Evolutionary conservation across 768 basidiomycete genomes (phyloP).

Genomic region (Boletus sp.): DNA sequence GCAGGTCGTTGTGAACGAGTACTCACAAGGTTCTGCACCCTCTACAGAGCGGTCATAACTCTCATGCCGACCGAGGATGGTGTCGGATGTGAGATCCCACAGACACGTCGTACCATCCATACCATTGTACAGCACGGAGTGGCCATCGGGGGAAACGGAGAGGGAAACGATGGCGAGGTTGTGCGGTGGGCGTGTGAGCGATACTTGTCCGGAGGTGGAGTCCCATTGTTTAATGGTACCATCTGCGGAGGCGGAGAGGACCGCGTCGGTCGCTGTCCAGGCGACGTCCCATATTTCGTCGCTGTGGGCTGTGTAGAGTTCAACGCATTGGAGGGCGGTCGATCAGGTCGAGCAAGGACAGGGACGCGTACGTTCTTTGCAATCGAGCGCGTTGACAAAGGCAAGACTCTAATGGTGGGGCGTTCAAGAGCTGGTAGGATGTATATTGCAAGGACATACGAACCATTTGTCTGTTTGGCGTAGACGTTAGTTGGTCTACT

Average conservation of each 20-base stretch:
- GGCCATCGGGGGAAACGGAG: slow-evolving; percentile 66
- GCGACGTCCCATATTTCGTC: slow-evolving; percentile 78
- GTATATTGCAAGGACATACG: slow-evolving; percentile 16
- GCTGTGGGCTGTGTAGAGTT: slow-evolving; percentile 55
- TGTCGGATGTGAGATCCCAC: slow-evolving; percentile 66
- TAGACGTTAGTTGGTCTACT: too few species aligned
- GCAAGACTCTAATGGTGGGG: slow-evolving; percentile 56
- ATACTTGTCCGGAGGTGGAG: slow-evolving; percentile 60
- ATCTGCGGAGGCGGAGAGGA: slow-evolving; percentile 74
- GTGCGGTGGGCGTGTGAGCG: slow-evolving; percentile 64
- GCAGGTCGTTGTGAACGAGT: background rate
- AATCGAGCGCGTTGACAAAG: slow-evolving; percentile 70
- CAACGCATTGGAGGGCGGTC: background rate
- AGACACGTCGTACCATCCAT: slow-evolving; percentile 80
- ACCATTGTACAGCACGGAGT: slow-evolving; percentile 70
- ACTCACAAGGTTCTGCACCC: slow-evolving; percentile 67
- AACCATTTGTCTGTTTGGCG: slow-evolving; percentile 21
- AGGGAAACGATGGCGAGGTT: slow-evolving; percentile 84
- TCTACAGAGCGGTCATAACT: slow-evolving; percentile 64
- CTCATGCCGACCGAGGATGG: slow-evolving; percentile 63
- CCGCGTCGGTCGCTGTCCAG: slow-evolving; percentile 66
- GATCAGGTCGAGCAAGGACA: slow-evolving; percentile 2
- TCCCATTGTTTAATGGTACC: slow-evolving; percentile 76
- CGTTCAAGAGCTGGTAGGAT: slow-evolving; percentile 22
- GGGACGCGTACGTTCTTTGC: slow-evolving; percentile 64